phyloP scores from a whole-genome alignment of 1,284 basidiomycete genomes.

The Marasmius oreades region DNA sequence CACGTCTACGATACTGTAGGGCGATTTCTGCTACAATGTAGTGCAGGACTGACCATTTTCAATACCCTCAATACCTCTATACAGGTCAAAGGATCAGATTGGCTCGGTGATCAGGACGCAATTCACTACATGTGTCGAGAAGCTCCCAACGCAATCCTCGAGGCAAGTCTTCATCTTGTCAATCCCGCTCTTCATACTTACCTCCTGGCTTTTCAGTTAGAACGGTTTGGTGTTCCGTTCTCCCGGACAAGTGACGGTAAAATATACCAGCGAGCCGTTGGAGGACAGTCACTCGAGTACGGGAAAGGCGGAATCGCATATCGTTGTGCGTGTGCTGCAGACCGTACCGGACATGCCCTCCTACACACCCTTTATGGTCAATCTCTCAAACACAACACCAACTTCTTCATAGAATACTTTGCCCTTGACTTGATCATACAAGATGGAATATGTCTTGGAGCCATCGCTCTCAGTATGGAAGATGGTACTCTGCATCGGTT shows the following conservation, averaged over 20 bases:
- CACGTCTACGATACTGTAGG: slow-evolving; percentile 97
- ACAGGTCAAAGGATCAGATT: slow-evolving; percentile 98
- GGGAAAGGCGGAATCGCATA: slow-evolving; percentile 99
- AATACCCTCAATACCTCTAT: slow-evolving; percentile 7
- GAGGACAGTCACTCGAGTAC: slow-evolving; percentile 95
- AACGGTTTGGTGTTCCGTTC: slow-evolving; percentile 99
- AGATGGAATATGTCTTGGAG: slow-evolving; percentile 98
- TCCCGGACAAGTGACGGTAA: slow-evolving; percentile 99
- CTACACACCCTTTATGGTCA: slow-evolving; percentile 99
- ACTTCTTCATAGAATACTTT: slow-evolving; percentile 99
- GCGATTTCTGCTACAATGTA: slow-evolving; percentile 23
- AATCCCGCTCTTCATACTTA: slow-evolving; percentile 3
- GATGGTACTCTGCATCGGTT: slow-evolving; percentile 99
- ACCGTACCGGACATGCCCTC: slow-evolving; percentile 98
- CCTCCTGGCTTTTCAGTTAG: slow-evolving; percentile 58
- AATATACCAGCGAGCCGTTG: slow-evolving; percentile 99
- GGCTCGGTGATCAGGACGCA: slow-evolving; percentile 99
- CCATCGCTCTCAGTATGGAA: slow-evolving; percentile 99
- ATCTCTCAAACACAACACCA: slow-evolving; percentile 98
- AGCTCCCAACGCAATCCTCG: slow-evolving; percentile 90
- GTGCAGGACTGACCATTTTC: background rate
- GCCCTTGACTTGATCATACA: slow-evolving; percentile 98
- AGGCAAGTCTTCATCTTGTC: slow-evolving; percentile 47
- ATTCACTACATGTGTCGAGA: slow-evolving; percentile 99
- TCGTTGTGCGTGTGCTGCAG: slow-evolving; percentile 97